Evolutionary conservation across 495 filamentous ascomycete genomes (phyloP).

Genomic region (Penicillium desertorum): DNA sequence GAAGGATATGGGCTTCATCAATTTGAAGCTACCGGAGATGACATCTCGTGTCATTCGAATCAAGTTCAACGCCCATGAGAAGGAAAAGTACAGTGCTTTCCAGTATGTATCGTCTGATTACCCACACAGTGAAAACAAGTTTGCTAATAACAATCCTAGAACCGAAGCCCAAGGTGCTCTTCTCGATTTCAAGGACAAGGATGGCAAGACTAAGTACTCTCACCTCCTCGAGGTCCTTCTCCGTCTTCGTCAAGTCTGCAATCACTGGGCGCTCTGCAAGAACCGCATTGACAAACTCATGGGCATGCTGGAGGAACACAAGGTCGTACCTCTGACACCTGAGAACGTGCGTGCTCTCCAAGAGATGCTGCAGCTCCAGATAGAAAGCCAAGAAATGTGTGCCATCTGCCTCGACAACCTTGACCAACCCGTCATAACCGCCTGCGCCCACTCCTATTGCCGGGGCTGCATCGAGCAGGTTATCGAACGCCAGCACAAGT

Average conservation of each 20-base stretch:
- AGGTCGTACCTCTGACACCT: constrained; percentile 66
- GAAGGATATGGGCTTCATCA: constrained; percentile 89
- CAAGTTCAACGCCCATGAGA: constrained; percentile 71
- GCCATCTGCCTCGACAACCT: constrained; percentile 77
- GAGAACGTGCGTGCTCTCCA: constrained; percentile 75
- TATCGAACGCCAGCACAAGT: constrained; percentile 77
- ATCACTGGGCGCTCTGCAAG: constrained; percentile 83
- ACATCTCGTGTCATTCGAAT: constrained; percentile 80
- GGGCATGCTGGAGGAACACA: constrained; percentile 61
- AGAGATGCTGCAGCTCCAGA: constrained; percentile 72
- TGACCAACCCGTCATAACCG: constrained; percentile 77
- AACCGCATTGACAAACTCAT: constrained; percentile 69
- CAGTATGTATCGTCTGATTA: constrained; percentile 41
- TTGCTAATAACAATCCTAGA: constrained; percentile 36
- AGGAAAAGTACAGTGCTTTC: constrained; percentile 77
- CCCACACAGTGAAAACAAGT: background rate
- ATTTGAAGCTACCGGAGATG: constrained; percentile 74
- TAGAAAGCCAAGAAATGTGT: constrained; percentile 82
- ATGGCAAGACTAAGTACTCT: constrained; percentile 53
- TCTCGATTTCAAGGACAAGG: constrained; percentile 54
- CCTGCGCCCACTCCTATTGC: constrained; percentile 84
- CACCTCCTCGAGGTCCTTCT: constrained; percentile 80
- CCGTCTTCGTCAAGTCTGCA: constrained; percentile 81
- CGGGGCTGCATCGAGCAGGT: constrained; percentile 72
- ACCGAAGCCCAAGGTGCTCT: constrained; percentile 74